These are phyloP conservation scores for Penicillium sp. DNA, from an alignment of 2,329 filamentous ascomycete genomes.

Conservation along the genomic window DNA sequence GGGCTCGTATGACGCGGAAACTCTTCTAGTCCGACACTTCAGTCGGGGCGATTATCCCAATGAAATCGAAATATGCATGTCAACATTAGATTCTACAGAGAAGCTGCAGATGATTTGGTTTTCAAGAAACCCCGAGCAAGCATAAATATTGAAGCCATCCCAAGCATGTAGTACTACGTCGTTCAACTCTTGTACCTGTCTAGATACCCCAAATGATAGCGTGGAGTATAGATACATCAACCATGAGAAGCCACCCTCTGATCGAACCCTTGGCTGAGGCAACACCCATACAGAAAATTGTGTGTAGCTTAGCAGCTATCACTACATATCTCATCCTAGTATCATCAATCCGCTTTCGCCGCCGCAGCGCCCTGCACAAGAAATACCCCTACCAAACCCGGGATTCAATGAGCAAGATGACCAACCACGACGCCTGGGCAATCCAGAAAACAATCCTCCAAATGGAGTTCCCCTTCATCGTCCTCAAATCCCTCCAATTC, in stretches of 20 bases:
- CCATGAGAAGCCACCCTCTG: background rate
- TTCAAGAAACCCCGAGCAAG: too few relatives aligned
- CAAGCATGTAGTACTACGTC: background rate
- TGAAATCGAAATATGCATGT: background rate
- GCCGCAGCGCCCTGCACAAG: conserved; percentile 36
- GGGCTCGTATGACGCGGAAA: background rate
- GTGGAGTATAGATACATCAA: background rate
- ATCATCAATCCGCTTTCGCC: conserved; percentile 28
- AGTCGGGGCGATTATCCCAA: background rate
- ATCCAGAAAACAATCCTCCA: conserved; percentile 50
- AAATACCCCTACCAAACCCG: conserved; percentile 46
- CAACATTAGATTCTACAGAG: too few relatives aligned
- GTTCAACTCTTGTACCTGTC: too few relatives aligned
- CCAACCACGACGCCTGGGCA: conserved; percentile 51
- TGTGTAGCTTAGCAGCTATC: conserved; percentile 10
- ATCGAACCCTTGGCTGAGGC: background rate
- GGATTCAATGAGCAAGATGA: conserved; percentile 51
- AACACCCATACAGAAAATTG: conserved; percentile 1
- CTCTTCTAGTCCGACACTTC: background rate
- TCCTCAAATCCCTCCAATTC: conserved; percentile 55
- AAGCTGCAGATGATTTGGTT: too few relatives aligned
- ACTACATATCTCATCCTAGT: conserved; percentile 24
- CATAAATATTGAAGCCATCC: background rate
- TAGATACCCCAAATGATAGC: background rate
- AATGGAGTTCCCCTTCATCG: conserved; percentile 57